A percentile compares a stretch with the other conserved stretches of the same genome.
Conservation (phyloP, 1,139 yeast species). For the Blastobotrys capitulatus region DNA sequence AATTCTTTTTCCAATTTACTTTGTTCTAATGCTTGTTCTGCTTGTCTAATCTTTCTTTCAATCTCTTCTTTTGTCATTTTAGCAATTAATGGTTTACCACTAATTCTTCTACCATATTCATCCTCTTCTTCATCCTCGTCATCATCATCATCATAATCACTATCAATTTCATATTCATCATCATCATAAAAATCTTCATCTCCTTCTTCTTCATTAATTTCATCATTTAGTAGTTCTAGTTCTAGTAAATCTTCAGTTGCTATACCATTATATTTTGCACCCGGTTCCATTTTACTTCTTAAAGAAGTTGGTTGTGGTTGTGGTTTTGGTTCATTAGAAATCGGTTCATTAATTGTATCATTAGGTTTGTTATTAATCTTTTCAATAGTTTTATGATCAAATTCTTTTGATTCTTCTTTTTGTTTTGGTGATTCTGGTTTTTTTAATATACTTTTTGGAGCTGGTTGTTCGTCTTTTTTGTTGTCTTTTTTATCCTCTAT, state of each 20-base stretch:
- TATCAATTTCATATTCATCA: conserved; percentile 39
- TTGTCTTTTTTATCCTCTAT: background rate
- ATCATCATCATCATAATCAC: conserved; percentile 37
- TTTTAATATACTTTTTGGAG: background rate
- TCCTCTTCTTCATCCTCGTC: conserved; percentile 37
- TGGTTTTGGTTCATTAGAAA: background rate
- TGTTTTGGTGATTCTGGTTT: background rate
- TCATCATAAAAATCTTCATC: conserved; percentile 37
- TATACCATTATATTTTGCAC: conserved; percentile 24
- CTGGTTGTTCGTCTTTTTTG: background rate
- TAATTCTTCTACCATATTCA: conserved; percentile 34
- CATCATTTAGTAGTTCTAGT: conserved; percentile 50
- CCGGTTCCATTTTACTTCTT: background rate
- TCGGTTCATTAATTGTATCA: background rate
- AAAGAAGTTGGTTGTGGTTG: background rate
- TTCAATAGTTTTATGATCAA: background rate
- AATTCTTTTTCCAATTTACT: background rate
- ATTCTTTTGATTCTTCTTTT: background rate
- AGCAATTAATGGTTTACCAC: conserved; percentile 12
- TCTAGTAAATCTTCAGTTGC: conserved; percentile 48
- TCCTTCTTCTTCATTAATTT: conserved; percentile 40
- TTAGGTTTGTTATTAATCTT: too few species aligned
- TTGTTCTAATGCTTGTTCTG: conserved; percentile 8
- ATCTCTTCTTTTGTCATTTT: conserved; percentile 6
- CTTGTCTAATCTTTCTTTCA: conserved; percentile 7